Percentiles rank a stretch among this genome's conserved stretches.
phyloP scores from a whole-genome alignment of 2,329 filamentous ascomycete genomes.

The Aspergillus transmontanensis region DNA sequence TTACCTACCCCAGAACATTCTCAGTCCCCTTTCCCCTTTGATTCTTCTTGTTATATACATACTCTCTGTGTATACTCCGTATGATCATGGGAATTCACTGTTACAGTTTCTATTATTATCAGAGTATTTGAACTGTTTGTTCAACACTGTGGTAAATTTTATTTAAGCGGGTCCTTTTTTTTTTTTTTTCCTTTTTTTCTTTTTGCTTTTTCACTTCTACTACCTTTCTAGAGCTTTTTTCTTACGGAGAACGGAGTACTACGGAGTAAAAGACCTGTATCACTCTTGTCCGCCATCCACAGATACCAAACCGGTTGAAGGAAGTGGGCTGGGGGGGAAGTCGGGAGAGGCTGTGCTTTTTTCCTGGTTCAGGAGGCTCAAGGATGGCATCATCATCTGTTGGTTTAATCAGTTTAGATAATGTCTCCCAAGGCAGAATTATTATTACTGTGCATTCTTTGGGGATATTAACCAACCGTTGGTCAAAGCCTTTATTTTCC shows the following conservation, averaged over 20 bases:
- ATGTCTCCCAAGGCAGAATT: neutral
- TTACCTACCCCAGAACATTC: neutral
- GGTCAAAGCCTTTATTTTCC: neutral
- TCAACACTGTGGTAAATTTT: neutral
- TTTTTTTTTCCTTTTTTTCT: neutral
- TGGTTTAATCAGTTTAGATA: neutral
- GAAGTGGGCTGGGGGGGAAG: slow-evolving; percentile 4
- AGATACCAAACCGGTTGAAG: slow-evolving; percentile 5
- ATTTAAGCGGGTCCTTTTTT: neutral
- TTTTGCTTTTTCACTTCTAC: neutral
- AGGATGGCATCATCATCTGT: slow-evolving; percentile 8
- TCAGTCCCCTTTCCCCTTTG: neutral
- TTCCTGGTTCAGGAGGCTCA: neutral
- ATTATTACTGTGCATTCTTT: neutral
- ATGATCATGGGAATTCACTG: neutral
- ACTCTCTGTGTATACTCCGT: neutral
- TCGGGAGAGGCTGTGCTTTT: slow-evolving; percentile 8
- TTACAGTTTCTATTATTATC: slow-evolving; percentile 4
- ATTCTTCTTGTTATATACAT: neutral
- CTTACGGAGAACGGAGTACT: slow-evolving; percentile 1
- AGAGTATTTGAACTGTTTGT: neutral
- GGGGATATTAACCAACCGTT: neutral
- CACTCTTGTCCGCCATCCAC: slow-evolving; percentile 1
- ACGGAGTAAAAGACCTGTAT: slow-evolving; percentile 1
- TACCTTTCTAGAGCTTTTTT: neutral